phyloP scores from a whole-genome alignment of 2,329 filamentous ascomycete species.

The Fusarium nisikadoi region DNA sequence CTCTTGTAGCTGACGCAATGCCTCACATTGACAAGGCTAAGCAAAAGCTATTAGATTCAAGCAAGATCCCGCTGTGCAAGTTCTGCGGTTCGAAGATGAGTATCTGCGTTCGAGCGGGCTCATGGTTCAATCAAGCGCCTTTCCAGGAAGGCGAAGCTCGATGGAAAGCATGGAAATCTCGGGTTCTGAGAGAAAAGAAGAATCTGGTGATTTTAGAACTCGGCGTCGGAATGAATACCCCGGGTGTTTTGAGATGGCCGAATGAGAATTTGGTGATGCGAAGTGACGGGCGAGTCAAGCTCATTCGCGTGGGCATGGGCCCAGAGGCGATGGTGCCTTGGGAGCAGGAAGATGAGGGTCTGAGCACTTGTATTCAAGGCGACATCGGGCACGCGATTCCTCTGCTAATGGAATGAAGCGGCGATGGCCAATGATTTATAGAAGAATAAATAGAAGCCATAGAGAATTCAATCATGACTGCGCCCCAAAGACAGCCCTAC shows the following conservation, averaged over 20 bases:
- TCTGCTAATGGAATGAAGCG: background rate
- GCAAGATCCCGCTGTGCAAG: constrained; percentile 23
- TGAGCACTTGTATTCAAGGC: constrained; percentile 38
- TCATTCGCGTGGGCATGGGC: constrained; percentile 35
- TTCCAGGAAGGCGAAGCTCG: constrained; percentile 18
- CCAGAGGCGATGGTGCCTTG: constrained; percentile 35
- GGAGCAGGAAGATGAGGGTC: constrained; percentile 29
- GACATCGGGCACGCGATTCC: constrained; percentile 18
- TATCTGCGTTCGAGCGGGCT: constrained; percentile 36
- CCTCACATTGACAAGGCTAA: constrained; percentile 16
- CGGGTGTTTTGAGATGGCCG: constrained; percentile 38
- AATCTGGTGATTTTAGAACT: constrained; percentile 37
- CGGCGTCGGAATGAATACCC: constrained; percentile 39
- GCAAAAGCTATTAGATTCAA: constrained; percentile 22
- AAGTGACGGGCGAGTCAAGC: constrained; percentile 21
- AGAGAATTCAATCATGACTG: background rate
- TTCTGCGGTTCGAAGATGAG: constrained; percentile 38
- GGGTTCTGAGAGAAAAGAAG: constrained; percentile 18
- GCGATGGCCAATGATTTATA: background rate
- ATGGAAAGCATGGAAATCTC: constrained; percentile 22
- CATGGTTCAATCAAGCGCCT: constrained; percentile 34
- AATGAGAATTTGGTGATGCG: constrained; percentile 35
- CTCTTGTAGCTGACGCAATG: constrained; percentile 15
- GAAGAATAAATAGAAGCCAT: background rate
- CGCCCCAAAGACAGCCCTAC: background rate